Evolutionary conservation across 768 basidiomycete genomes (phyloP), one percentile per base, ranked within the genome.

Genomic region (Termitomyces sp.): DNA sequence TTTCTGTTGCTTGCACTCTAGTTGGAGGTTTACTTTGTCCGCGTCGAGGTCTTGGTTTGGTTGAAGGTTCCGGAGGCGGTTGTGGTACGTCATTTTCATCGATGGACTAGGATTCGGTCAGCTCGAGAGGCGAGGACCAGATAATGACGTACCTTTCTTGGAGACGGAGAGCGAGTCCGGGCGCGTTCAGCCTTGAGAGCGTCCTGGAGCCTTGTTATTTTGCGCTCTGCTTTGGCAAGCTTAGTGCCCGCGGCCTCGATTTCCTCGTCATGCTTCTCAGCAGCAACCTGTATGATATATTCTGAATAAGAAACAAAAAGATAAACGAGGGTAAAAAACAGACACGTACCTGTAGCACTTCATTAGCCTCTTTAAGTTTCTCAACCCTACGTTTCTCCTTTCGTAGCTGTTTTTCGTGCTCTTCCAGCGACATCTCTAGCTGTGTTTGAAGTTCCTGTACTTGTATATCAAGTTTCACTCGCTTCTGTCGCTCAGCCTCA

Each of bases 381-480:
- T 75, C 75, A 13, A 75, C 65, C 58, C 73, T 78, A 30, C 66
- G 71, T 59, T 73, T 75, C 55, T 77, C 74, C 56, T 81, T 84
- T 54, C 78, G 75, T 15, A 77, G 57, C 8, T 70, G 69, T 51
- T 69, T 71, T 41, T 74, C 64, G 36, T 65, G 51, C 33, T 76
- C 73, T 54, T 73, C 76, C 36, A 69, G 68, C 46, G 72, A 69
- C 45, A 76, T 73, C 15, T 72, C 68, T 20, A 74, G 64, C 20
- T 72, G 68, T 37, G 69, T 67, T 63, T 79, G 76, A 8, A 85
- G 69, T 41, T 82, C 79, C 56, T 75, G 73, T 16, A 84, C 73
- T 57, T 82, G 72, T 3, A 80, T 70, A 58, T 91, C 86, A 12
- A 90, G 74, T 34, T 84, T 80, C 11, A 78, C 72, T 11, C 81